phyloP scores from a whole-genome alignment of 2,329 filamentous ascomycete species.

The Calonectria pauciramosa region DNA sequence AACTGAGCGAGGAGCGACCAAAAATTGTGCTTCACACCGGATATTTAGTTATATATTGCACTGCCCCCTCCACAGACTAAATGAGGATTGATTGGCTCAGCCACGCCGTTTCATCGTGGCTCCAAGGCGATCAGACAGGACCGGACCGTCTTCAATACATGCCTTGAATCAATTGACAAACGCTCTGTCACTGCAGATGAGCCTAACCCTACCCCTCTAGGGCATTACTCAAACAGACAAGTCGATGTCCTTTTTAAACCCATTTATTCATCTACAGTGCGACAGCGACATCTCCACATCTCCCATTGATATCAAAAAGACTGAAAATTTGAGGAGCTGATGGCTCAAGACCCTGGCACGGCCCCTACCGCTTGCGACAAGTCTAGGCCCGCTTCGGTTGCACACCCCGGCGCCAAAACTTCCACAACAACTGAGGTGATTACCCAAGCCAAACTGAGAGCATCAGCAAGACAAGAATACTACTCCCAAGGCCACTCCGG shows the following conservation, averaged over 20 bases:
- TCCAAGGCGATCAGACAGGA: not conserved
- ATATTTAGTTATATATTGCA: not conserved
- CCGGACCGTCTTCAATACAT: not conserved
- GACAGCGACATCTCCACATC: not conserved
- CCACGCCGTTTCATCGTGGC: not conserved
- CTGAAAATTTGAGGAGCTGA: not conserved
- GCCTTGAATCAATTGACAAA: not conserved
- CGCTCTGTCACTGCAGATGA: too few species aligned
- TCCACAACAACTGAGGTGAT: too few species aligned
- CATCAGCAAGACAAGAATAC: too few species aligned
- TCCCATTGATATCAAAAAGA: not conserved
- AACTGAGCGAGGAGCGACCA: not conserved
- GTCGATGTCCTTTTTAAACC: not conserved
- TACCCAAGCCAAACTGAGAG: too few species aligned
- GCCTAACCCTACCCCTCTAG: not conserved
- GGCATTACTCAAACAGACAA: not conserved
- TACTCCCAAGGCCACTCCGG: too few species aligned
- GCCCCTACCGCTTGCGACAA: not conserved
- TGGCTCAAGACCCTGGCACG: not conserved
- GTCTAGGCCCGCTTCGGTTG: too few species aligned
- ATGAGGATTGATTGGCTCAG: not conserved
- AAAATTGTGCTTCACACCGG: not conserved
- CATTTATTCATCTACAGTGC: not conserved
- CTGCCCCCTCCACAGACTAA: not conserved
- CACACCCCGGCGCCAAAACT: too few species aligned